Evolutionary conservation across 768 basidiomycete species (phyloP), one percentile per base, ranked within the genome.

Genomic region (Suillus cothurnatus): DNA sequence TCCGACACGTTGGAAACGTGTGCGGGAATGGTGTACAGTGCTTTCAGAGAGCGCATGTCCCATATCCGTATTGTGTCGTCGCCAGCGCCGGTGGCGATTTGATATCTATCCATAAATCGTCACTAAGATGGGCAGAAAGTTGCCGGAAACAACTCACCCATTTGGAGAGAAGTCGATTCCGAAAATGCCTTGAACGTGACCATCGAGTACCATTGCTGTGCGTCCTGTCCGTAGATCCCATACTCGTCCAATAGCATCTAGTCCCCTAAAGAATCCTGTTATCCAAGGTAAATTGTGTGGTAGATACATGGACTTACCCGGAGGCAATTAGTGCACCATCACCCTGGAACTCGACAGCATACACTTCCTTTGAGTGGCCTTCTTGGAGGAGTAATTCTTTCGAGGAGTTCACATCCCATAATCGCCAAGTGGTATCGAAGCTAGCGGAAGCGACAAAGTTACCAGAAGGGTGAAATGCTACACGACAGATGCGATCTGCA

Each of bases 41-140:
- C 89, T 70, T 91, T 94, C 38, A 97, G 84, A 19, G 93, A 91
- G 45, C 97, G 90, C 81, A 99, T 88, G 79, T 99, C 97, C 97
- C 97, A 99, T 82, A 99, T 94, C 57, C 96, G 91, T 72, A 99
- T 92, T 0, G 97, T 97, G 74, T 99, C 97, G 77, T 99, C 97
- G 53, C 93, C 95, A 5, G 95, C 90, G 43, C 97, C 97, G 0
- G 97, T 97, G 36, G 96, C 97, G 58, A 99, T 90, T 84, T 99
- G 97, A 73, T 97, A 96, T 67, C 96, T 98, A 72, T 41, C 63
- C 41, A 49, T 57, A 65, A 45, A 31, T 14, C 17, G n/a, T 61
- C n/a, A 61, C 31, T 38, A 36, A 45, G 23, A 21, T 43, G 11
- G 19, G 12, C 39, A 12, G 38, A 41, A 31, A 39, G 8, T 36